Percentiles rank a stretch among this genome's conserved stretches.
Conservation (phyloP, 2,329 filamentous ascomycete genomes). For the Aspergillus sergii region DNA sequence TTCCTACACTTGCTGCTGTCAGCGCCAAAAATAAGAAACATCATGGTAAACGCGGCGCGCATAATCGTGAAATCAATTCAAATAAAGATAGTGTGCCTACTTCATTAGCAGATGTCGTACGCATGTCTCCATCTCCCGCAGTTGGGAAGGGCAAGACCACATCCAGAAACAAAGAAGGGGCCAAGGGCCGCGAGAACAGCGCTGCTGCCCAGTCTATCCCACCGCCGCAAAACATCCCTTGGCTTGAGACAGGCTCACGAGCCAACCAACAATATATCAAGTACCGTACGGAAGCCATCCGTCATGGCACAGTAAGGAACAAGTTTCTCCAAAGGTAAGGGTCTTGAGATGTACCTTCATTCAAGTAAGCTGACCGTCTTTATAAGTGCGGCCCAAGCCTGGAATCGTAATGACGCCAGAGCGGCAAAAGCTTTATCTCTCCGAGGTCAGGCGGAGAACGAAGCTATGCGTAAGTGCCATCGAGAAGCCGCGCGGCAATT, state of each 20-base stretch:
- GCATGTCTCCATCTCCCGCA: constrained; percentile 86
- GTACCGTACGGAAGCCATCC: constrained; percentile 92
- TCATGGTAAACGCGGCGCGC: constrained; percentile 85
- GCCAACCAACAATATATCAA: constrained; percentile 95
- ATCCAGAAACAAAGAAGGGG: constrained; percentile 63
- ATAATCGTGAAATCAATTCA: constrained; percentile 55
- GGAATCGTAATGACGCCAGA: constrained; percentile 96
- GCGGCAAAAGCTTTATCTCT: constrained; percentile 94
- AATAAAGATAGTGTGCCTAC: constrained; percentile 72
- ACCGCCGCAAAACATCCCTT: constrained; percentile 88
- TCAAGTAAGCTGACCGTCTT: constrained; percentile 6
- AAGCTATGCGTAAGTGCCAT: constrained; percentile 95
- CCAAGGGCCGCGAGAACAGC: constrained; percentile 73
- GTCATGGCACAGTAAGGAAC: constrained; percentile 92
- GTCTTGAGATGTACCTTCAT: background rate
- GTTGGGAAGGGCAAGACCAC: constrained; percentile 57
- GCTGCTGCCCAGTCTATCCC: constrained; percentile 80
- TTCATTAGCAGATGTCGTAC: constrained; percentile 90
- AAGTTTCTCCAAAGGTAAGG: constrained; percentile 91
- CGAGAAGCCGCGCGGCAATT: constrained; percentile 88
- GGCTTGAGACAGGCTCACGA: constrained; percentile 89
- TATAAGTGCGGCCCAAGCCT: constrained; percentile 86
- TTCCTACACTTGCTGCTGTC: constrained; percentile 82
- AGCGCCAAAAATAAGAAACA: constrained; percentile 83
- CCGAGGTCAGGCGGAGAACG: constrained; percentile 93